phyloP scores from a whole-genome alignment of 306 rosid genomes.

The Vigna trinervia region DNA sequence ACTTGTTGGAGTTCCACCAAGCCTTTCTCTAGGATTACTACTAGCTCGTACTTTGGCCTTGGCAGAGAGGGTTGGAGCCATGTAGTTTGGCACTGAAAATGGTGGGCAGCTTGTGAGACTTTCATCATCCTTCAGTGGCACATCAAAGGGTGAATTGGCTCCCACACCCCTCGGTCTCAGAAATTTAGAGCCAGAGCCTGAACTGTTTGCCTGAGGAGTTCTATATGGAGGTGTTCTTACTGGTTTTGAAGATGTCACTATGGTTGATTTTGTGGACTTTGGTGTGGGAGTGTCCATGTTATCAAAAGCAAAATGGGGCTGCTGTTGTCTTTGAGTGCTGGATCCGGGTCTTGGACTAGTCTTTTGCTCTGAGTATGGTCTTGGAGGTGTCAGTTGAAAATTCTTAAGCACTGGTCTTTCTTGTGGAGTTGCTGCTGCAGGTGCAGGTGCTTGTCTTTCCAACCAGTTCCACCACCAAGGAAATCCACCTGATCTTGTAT shows the following conservation, averaged over 20 bases:
- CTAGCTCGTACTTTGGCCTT: conserved; percentile 72
- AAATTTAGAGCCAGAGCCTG: conserved; percentile 53
- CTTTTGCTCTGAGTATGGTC: conserved; percentile 73
- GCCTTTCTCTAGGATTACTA: conserved; percentile 83
- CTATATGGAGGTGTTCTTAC: conserved; percentile 61
- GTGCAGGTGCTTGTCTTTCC: conserved; percentile 64
- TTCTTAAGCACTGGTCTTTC: conserved; percentile 65
- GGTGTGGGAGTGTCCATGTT: conserved; percentile 78
- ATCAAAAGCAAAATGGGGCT: conserved; percentile 55
- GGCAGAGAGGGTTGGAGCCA: conserved; percentile 85
- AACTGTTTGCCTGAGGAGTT: conserved; percentile 62
- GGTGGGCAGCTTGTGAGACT: conserved; percentile 97
- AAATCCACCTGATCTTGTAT: conserved; percentile 65
- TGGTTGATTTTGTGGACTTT: conserved; percentile 77
- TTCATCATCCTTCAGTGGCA: conserved; percentile 74
- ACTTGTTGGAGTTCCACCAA: conserved; percentile 68
- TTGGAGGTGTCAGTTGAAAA: conserved; percentile 78
- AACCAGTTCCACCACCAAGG: conserved; percentile 99
- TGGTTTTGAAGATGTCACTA: conserved; percentile 53
- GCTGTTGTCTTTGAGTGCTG: conserved; percentile 55
- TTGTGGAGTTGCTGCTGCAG: conserved; percentile 56
- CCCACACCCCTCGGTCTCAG: conserved; percentile 61
- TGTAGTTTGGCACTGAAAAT: conserved; percentile 88
- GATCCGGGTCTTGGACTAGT: conserved; percentile 65
- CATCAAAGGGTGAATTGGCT: conserved; percentile 64